These are phyloP conservation scores for Flammula alnicola DNA, from an alignment of 1,284 basidiomycete genomes.

Conservation along the genomic window DNA sequence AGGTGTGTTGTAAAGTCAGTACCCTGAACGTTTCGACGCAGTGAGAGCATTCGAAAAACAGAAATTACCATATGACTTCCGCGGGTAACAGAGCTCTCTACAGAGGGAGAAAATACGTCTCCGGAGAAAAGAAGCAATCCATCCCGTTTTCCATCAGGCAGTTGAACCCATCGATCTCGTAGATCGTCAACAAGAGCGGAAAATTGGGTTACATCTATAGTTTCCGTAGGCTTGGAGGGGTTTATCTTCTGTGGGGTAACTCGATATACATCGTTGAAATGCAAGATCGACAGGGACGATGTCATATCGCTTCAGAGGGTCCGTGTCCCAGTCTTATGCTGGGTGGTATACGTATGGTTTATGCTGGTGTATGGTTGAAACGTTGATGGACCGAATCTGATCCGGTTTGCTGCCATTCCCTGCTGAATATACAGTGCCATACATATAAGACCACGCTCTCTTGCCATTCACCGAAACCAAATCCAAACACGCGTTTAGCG, in stretches of 20 bases:
- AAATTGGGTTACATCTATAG: conserved; percentile 80
- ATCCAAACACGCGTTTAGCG: too few species aligned
- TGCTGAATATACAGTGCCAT: too few species aligned
- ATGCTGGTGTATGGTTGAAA: too few species aligned
- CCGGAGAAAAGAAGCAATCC: conserved; percentile 89
- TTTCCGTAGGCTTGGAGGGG: conserved; percentile 49
- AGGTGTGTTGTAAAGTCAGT: conserved; percentile 4
- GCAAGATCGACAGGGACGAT: conserved; percentile 42
- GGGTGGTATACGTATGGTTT: too few species aligned
- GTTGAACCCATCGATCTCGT: conserved; percentile 53
- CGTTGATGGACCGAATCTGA: too few species aligned
- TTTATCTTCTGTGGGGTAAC: conserved; percentile 71
- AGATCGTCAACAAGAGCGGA: conserved; percentile 63
- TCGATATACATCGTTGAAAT: conserved; percentile 82
- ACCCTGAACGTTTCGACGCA: neutral
- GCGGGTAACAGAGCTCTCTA: conserved; percentile 87
- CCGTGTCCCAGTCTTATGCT: too few species aligned
- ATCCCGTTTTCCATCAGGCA: conserved; percentile 58
- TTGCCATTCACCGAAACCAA: too few species aligned
- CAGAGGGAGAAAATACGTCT: conserved; percentile 85
- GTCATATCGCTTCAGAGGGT: conserved; percentile 3
- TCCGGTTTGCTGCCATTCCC: too few species aligned
- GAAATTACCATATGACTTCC: conserved; percentile 86
- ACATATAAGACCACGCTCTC: too few species aligned
- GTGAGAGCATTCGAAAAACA: neutral